Conservation (phyloP, 106 monocot species). For the Platanthera guangdongensis region DNA sequence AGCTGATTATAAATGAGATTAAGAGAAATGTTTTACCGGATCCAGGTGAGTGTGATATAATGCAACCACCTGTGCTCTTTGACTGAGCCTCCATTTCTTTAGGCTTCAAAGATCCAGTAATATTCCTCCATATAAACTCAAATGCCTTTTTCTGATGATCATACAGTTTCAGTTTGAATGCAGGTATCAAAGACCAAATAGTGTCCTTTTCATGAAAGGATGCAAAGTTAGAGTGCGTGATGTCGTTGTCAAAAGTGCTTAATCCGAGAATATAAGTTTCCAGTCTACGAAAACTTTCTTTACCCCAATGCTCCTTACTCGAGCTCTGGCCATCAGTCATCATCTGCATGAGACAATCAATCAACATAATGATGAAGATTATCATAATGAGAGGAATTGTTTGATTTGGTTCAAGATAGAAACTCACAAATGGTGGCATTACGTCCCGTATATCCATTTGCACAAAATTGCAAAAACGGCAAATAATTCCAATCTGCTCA, state of each 20-base stretch:
- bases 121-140: constrained; percentile 66
- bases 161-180: constrained; percentile 34
- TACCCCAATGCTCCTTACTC: constrained; percentile 6
- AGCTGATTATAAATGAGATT: constrained; percentile 55
- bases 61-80: constrained; percentile 50
- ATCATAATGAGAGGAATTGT: no score
- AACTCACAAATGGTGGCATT: constrained; percentile 49
- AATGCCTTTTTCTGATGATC: constrained; percentile 61
- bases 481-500: constrained; percentile 55
- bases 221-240: constrained; percentile 11
- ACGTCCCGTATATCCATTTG: constrained; percentile 50
- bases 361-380: no score
- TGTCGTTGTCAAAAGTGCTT: constrained; percentile 6
- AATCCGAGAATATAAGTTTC: constrained; percentile 11
- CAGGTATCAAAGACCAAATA: constrained; percentile 42
- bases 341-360: no score
- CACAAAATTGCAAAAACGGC: constrained; percentile 43
- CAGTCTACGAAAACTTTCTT: neutral
- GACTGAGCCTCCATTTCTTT: constrained; percentile 21
- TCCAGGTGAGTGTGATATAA: constrained; percentile 71
- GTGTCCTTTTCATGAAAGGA: constrained; percentile 9
- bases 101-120: constrained; percentile 35
- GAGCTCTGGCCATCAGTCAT: constrained; percentile 12
- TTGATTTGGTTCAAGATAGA: neutral
- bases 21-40: constrained; percentile 64